phyloP scores from a whole-genome alignment of 2,329 filamentous ascomycete species.

The Exophiala calicioides region DNA sequence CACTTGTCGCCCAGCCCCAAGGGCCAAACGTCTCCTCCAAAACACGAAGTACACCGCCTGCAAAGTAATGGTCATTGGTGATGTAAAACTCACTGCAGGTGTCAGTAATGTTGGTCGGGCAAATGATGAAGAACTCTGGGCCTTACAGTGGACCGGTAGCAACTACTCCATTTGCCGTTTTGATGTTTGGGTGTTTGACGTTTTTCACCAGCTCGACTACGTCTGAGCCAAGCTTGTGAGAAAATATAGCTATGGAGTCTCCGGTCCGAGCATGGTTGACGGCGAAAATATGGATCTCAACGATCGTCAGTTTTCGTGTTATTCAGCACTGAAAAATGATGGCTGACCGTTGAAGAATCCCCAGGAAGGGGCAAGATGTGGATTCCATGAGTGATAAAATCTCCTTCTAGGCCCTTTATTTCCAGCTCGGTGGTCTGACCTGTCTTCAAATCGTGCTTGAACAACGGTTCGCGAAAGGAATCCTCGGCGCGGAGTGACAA shows the following conservation, averaged over 20 bases:
- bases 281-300: slow-evolving; percentile 22
- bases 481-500: slow-evolving; percentile 16
- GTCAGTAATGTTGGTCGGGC: background rate
- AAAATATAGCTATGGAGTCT: slow-evolving; percentile 25
- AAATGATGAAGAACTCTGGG: no score
- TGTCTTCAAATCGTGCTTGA: slow-evolving; percentile 24
- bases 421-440: slow-evolving; percentile 17
- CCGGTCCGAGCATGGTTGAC: slow-evolving; percentile 26
- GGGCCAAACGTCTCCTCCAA: slow-evolving; percentile 19
- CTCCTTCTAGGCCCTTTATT: slow-evolving; percentile 21
- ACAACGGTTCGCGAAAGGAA: slow-evolving; percentile 23
- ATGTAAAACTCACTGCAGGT: slow-evolving; percentile 16
- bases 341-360: slow-evolving; percentile 15
- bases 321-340: background rate
- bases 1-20: slow-evolving; percentile 18
- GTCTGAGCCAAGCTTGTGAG: slow-evolving; percentile 19
- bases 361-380: slow-evolving; percentile 19
- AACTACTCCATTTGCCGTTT: slow-evolving; percentile 24
- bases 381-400: slow-evolving; percentile 27
- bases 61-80: slow-evolving; percentile 23
- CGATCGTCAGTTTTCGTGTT: background rate
- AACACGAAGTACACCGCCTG: slow-evolving; percentile 8
- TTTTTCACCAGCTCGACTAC: slow-evolving; percentile 21
- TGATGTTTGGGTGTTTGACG: slow-evolving; percentile 25
- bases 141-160: slow-evolving; percentile 18